These are phyloP conservation scores for Ogataea henricii DNA, from an alignment of 805 yeast species.

Conservation along the genomic window DNA sequence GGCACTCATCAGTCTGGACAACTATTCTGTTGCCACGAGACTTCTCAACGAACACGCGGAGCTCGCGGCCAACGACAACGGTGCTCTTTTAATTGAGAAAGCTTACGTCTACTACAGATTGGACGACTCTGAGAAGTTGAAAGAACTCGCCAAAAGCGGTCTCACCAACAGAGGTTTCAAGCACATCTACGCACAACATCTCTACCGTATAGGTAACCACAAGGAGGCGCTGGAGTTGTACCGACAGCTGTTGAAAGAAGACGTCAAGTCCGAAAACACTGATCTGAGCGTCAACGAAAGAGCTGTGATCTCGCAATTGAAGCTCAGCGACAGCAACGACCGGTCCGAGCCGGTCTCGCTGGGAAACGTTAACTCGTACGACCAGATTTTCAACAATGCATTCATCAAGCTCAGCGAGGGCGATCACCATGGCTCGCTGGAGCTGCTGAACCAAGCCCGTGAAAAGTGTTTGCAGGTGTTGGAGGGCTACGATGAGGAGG, in stretches of 20 bases:
- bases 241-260: conserved; percentile 36
- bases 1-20: conserved; percentile 61
- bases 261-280: conserved; percentile 43
- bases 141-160: conserved; percentile 21
- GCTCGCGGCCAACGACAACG: conserved; percentile 21
- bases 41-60: conserved; percentile 37
- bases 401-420: conserved; percentile 47
- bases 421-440: conserved; percentile 42
- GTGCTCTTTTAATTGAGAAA: conserved; percentile 47
- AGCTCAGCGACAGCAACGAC: conserved; percentile 11
- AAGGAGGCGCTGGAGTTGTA: conserved; percentile 50
- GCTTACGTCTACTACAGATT: conserved; percentile 63
- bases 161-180: conserved; percentile 39
- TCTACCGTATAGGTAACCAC: conserved; percentile 49
- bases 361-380: conserved; percentile 43
- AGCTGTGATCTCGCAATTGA: conserved; percentile 60
- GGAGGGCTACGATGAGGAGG: conserved; percentile 46
- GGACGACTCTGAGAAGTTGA: conserved; percentile 32
- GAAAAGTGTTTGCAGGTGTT: conserved; percentile 40
- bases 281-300: conserved; percentile 67
- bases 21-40: conserved; percentile 50
- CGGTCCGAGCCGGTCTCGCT: conserved; percentile 14
- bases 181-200: conserved; percentile 55
- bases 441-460: conserved; percentile 48
- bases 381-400: conserved; percentile 61